Base-by-base conservation (phyloP, 345 rosid species). In the Corchorus capsularis region DNA sequence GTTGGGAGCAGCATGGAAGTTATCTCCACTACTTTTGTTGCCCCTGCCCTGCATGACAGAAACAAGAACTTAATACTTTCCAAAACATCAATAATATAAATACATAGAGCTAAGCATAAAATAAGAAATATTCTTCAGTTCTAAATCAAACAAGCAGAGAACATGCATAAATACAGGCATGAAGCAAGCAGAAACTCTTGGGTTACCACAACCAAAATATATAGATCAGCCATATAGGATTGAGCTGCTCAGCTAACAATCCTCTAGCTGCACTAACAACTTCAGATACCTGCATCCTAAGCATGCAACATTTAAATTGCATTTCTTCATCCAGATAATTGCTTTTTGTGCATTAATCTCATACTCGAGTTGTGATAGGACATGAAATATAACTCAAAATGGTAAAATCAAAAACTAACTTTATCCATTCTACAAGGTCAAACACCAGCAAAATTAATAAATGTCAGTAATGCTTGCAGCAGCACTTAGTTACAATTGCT, bases 1-100 rank as follows among this genome's bases (percentile, higher is more conserved):
- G 85, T 95, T 95, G 75, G 99, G 99, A 47, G 99, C 98, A 77
- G 99, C 99, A 85, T 95, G 99, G 79, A 95, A 95, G 86, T 83
- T 89, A 77, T 95, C 99, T 71, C 99, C 99, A 74, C 99, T 95
- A 74, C 99, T 95, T 85, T 93, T 93, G 85, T 93, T 95, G 81
- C 99, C 99, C 75, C 92, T 84, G 57, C 99, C 99, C 99, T 95
- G 91, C 74, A 79, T 63, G 32, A 83, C 13, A 62, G 63, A 75
- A 74, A 72, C 16, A 55, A 69, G 63, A 41, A 12, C 46, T 61
- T 54, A 50, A 71, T 57, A n/a, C 15, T 27, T 56, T 52, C 55
- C 66, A 22, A 10, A 63, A 45, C 37, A 49, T 50, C 74, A 41
- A 49, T 39, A 34, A 7, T 54, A 46, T 6, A 32, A 39, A 54